Percentiles rank a stretch among this genome's conserved stretches.
phyloP scores from a whole-genome alignment of 2,329 filamentous ascomycete species.

The Claviceps capensis region DNA sequence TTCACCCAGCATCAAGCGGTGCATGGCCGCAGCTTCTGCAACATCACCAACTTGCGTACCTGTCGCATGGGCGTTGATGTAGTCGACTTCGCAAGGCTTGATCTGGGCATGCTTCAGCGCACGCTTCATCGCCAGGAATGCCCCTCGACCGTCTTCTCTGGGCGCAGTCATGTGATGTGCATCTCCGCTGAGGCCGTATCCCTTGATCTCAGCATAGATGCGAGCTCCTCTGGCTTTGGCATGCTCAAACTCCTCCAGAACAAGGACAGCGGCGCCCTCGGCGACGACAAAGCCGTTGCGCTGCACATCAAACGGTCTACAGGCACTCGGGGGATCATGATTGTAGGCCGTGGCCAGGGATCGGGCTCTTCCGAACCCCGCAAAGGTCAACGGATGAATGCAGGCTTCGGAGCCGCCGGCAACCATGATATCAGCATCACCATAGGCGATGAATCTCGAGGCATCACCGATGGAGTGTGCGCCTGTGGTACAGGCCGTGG shows the following conservation, averaged over 20 bases:
- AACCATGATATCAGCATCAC: slow-evolving; percentile 89
- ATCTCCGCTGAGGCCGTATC: slow-evolving; percentile 84
- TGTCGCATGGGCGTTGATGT: slow-evolving; percentile 93
- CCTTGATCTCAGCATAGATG: slow-evolving; percentile 80
- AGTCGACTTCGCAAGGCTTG: slow-evolving; percentile 60
- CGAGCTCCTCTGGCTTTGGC: slow-evolving; percentile 63
- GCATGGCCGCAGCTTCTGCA: slow-evolving; percentile 78
- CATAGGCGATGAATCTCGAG: slow-evolving; percentile 78
- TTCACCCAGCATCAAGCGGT: slow-evolving; percentile 58
- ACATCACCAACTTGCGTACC: slow-evolving; percentile 74
- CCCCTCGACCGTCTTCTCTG: slow-evolving; percentile 66
- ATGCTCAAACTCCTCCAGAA: slow-evolving; percentile 85
- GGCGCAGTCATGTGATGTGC: slow-evolving; percentile 91
- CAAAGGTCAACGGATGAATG: slow-evolving; percentile 85
- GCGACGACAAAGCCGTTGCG: slow-evolving; percentile 83
- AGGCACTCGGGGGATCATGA: slow-evolving; percentile 52
- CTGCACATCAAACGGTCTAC: slow-evolving; percentile 72
- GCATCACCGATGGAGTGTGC: slow-evolving; percentile 92
- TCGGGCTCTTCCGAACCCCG: slow-evolving; percentile 77
- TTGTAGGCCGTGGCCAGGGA: slow-evolving; percentile 79
- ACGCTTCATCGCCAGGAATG: slow-evolving; percentile 70
- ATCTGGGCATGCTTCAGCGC: slow-evolving; percentile 62
- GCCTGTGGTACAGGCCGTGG: slow-evolving; percentile 92
- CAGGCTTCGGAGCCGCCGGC: slow-evolving; percentile 93
- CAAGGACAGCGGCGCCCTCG: slow-evolving; percentile 76